A percentile compares a stretch with the other conserved stretches of the same genome.
phyloP scores from a whole-genome alignment of 2,329 filamentous ascomycete species.

The Botrytis paeoniae region DNA sequence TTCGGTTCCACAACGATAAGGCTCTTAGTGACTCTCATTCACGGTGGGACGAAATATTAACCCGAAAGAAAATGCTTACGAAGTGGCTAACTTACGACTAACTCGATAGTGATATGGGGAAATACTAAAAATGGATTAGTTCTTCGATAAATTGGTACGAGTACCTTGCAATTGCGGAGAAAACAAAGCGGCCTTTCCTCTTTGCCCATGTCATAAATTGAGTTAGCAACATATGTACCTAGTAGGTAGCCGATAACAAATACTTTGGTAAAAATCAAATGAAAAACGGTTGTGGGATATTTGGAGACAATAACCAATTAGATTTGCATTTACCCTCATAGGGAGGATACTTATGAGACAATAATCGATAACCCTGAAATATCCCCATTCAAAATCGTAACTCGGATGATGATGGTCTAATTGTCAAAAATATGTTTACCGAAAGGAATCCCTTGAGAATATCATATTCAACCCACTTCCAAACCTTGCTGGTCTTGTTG shows the following conservation, averaged over 20 bases:
- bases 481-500: no score
- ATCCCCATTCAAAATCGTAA: background rate
- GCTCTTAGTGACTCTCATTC: background rate
- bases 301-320: background rate
- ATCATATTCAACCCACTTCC: background rate
- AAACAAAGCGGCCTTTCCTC: background rate
- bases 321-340: background rate
- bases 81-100: background rate
- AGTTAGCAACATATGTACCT: background rate
- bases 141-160: background rate
- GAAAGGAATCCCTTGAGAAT: background rate
- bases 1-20: background rate
- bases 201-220: background rate
- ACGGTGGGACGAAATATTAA: background rate
- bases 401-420: background rate
- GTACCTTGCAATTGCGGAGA: conserved; percentile 10
- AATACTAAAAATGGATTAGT: background rate
- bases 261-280: background rate
- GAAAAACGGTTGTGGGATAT: background rate
- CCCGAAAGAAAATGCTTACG: background rate
- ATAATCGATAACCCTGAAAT: background rate
- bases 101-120: conserved; percentile 4
- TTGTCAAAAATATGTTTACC: background rate
- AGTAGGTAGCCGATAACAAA: conserved; percentile 3
- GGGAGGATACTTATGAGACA: background rate